Conservation (phyloP, 805 yeast genomes). For the Ogataea angusta region DNA sequence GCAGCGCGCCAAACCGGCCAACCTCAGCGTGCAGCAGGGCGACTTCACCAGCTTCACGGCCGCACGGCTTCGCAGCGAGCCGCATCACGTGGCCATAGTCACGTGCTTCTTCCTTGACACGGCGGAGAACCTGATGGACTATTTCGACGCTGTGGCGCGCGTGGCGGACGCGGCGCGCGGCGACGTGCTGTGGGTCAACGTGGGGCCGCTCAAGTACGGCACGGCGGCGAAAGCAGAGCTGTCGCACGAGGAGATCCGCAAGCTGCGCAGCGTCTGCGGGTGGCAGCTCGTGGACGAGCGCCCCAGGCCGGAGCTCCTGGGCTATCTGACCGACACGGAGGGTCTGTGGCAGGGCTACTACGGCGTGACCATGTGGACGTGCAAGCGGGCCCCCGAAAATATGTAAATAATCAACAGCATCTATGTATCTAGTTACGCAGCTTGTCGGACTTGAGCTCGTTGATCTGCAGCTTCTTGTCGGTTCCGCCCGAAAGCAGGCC, state of each 20-base stretch:
- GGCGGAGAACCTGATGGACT: constrained; percentile 79
- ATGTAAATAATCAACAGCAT: constrained; percentile 29
- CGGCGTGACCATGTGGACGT: constrained; percentile 59
- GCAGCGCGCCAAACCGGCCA: constrained; percentile 38
- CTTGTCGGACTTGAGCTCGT: constrained; percentile 30
- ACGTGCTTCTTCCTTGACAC: constrained; percentile 86
- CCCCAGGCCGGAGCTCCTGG: constrained; percentile 40
- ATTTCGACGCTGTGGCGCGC: constrained; percentile 60
- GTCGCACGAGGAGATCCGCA: constrained; percentile 61
- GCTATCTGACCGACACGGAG: constrained; percentile 62
- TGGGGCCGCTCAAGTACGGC: constrained; percentile 93
- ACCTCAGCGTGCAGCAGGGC: constrained; percentile 47
- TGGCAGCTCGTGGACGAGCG: constrained; percentile 49
- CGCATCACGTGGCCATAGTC: constrained; percentile 52
- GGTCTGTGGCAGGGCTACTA: constrained; percentile 79
- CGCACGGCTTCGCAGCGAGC: constrained; percentile 16
- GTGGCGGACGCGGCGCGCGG: constrained; percentile 34
- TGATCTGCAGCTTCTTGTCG: constrained; percentile 89
- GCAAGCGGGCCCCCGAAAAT: constrained; percentile 26
- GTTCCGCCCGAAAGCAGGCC: constrained; percentile 93
- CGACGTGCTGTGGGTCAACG: constrained; percentile 72
- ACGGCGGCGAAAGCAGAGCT: constrained; percentile 76
- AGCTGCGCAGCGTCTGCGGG: constrained; percentile 54
- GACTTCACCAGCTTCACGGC: constrained; percentile 60
- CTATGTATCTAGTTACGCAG: neutral